Conservation (phyloP, 768 basidiomycete species). For the Mycena capillaripes region DNA sequence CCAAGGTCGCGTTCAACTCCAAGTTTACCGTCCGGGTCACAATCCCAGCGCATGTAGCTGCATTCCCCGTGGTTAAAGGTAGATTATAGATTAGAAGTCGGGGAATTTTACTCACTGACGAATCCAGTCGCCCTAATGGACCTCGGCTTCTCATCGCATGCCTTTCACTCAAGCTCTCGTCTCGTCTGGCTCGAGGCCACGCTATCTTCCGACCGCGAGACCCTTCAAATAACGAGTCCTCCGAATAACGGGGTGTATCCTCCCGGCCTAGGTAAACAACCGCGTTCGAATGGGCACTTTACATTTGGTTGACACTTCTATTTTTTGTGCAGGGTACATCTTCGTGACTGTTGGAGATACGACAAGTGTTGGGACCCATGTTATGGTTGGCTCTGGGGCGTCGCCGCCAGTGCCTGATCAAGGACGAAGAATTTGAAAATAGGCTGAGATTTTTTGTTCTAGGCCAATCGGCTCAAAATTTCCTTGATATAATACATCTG, state of each 20-base stretch:
- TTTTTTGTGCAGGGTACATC: constrained; percentile 16
- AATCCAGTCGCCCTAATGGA: constrained; percentile 51
- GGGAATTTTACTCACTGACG: not conserved
- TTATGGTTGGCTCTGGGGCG: constrained; percentile 33
- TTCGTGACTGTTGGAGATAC: constrained; percentile 28
- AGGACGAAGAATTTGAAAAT: constrained; percentile 16
- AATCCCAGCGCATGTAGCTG: constrained; percentile 39
- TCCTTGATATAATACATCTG: no score
- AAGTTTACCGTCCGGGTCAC: constrained; percentile 50
- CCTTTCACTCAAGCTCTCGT: constrained; percentile 51
- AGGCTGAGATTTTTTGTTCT: no score
- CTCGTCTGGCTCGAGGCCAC: constrained; percentile 50
- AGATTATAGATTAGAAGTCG: not conserved
- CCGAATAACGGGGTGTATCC: constrained; percentile 52
- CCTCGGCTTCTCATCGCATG: constrained; percentile 51
- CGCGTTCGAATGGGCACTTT: not conserved
- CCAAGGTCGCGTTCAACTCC: constrained; percentile 47
- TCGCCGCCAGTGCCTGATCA: constrained; percentile 33
- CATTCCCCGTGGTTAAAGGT: constrained; percentile 22
- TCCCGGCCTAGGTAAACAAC: constrained; percentile 43
- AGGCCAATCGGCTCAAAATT: no score
- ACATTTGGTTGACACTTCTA: not conserved
- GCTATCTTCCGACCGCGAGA: constrained; percentile 43
- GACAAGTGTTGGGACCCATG: constrained; percentile 17
- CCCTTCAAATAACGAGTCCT: constrained; percentile 49